Percentiles rank a stretch among this genome's conserved stretches.
Evolutionary conservation across 2,329 filamentous ascomycete genomes (phyloP).

Genomic region (Scedosporium minutisporum): DNA sequence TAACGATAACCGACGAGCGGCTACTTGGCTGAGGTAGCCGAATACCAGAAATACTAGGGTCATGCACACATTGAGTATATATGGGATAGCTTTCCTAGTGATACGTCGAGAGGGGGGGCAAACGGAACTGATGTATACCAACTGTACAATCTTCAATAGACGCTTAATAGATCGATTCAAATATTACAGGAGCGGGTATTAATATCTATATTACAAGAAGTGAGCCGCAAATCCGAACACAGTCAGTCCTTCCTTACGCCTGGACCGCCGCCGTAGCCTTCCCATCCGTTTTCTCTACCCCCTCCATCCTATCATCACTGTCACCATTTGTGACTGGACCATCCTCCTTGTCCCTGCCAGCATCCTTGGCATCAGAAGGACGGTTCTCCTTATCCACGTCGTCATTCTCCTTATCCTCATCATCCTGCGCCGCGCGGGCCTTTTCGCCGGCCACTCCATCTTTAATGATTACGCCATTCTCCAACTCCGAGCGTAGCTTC

Average conservation of each 20-base stretch:
- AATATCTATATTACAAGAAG: slow-evolving; percentile 1
- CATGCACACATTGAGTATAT: too few species aligned
- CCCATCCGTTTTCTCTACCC: slow-evolving; percentile 2
- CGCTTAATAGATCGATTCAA: background rate
- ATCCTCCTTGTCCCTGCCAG: slow-evolving; percentile 2
- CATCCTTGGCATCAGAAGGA: slow-evolving; percentile 12
- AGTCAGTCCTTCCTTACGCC: background rate
- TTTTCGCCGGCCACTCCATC: slow-evolving; percentile 39
- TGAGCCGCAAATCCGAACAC: background rate
- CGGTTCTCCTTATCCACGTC: slow-evolving; percentile 41
- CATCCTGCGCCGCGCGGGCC: slow-evolving; percentile 15
- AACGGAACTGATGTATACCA: background rate
- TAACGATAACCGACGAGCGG: too few species aligned
- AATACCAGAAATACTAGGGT: too few species aligned
- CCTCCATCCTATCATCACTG: slow-evolving; percentile 11
- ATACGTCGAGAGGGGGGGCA: background rate
- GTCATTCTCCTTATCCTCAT: slow-evolving; percentile 19
- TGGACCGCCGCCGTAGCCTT: background rate
- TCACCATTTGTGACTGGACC: slow-evolving; percentile 8
- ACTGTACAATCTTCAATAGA: background rate
- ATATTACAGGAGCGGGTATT: slow-evolving; percentile 4
- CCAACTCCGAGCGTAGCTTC: slow-evolving; percentile 13
- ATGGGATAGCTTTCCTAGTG: too few species aligned
- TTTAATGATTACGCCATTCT: slow-evolving; percentile 32
- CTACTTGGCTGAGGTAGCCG: too few species aligned